A percentile compares a stretch with the other conserved stretches of the same genome.
Conservation (phyloP, 345 rosid species). For the thale cress (Arabidopsis thaliana) region DNA sequence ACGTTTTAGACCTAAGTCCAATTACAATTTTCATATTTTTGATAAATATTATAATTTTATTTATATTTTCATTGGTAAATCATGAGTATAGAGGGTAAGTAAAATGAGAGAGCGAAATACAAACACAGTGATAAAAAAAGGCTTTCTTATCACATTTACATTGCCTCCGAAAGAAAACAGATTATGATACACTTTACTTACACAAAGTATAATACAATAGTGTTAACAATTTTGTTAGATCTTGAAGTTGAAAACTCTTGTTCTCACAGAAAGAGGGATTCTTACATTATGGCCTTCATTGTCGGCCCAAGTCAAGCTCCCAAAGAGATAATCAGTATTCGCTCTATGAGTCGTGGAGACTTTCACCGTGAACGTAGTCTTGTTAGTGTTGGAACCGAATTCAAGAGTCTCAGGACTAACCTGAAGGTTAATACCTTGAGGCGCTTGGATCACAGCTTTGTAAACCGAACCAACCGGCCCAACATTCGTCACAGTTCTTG, state of each 20-base stretch:
- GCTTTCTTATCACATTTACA: conserved; percentile 24
- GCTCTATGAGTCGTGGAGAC: conserved; percentile 41
- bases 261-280: conserved; percentile 62
- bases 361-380: conserved; percentile 40
- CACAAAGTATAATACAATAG: too few species aligned
- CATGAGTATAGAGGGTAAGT: not conserved
- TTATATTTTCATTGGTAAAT: not conserved
- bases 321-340: conserved; percentile 59
- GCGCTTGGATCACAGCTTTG: conserved; percentile 54
- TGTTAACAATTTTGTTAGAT: conserved; percentile 12
- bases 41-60: too few species aligned
- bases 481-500: conserved; percentile 74
- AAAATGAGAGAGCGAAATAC: not conserved
- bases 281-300: conserved; percentile 50
- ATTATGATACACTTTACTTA: conserved; percentile 2
- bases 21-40: too few species aligned
- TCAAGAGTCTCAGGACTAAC: conserved; percentile 61
- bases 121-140: not conserved
- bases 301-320: conserved; percentile 69
- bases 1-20: too few species aligned
- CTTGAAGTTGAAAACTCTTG: conserved; percentile 44
- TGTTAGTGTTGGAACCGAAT: conserved; percentile 54
- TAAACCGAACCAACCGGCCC: conserved; percentile 59
- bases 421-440: conserved; percentile 53
- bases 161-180: conserved; percentile 15